A percentile compares a stretch with the other conserved stretches of the same genome.
Evolutionary conservation across 1,139 yeast genomes (phyloP).

Genomic region (Kodamaea sp.): DNA sequence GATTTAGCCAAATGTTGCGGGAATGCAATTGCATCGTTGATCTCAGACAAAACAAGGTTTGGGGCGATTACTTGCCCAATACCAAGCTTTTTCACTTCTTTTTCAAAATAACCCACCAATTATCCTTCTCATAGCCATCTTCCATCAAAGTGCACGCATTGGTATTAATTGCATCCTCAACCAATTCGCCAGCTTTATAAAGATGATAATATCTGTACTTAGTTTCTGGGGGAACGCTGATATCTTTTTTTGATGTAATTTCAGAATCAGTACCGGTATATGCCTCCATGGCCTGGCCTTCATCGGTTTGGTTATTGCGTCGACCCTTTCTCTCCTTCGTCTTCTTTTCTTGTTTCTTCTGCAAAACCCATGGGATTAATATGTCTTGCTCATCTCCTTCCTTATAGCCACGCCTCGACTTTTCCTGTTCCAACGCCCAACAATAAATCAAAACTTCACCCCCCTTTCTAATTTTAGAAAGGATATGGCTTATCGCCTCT

Average conservation of each 20-base stretch:
- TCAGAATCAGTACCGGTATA: conserved; percentile 11
- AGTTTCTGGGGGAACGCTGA: too few species aligned
- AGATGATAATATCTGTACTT: conserved; percentile 87
- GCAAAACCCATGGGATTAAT: conserved; percentile 91
- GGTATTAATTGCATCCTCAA: conserved; percentile 63
- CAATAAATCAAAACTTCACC: conserved; percentile 84
- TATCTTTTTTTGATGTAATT: conserved; percentile 13
- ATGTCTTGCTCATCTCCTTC: conserved; percentile 93
- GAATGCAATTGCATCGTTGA: too few species aligned
- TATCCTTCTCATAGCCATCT: conserved; percentile 88
- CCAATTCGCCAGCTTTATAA: conserved; percentile 80
- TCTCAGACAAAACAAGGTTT: too few species aligned
- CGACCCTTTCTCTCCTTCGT: conserved; percentile 10
- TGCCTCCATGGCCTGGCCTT: conserved; percentile 3
- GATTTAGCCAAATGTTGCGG: too few species aligned
- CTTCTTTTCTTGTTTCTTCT: conserved; percentile 38
- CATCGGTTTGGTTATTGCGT: background rate
- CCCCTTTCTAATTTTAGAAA: conserved; percentile 55
- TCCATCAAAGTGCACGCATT: conserved; percentile 64
- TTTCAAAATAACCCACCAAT: conserved; percentile 73
- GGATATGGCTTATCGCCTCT: conserved; percentile 68
- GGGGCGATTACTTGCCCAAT: too few species aligned
- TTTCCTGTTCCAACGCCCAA: conserved; percentile 95
- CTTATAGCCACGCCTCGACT: conserved; percentile 82
- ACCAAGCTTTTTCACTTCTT: too few species aligned